Conservation (phyloP, 495 filamentous ascomycete genomes). For the Penicillium verhagenii region DNA sequence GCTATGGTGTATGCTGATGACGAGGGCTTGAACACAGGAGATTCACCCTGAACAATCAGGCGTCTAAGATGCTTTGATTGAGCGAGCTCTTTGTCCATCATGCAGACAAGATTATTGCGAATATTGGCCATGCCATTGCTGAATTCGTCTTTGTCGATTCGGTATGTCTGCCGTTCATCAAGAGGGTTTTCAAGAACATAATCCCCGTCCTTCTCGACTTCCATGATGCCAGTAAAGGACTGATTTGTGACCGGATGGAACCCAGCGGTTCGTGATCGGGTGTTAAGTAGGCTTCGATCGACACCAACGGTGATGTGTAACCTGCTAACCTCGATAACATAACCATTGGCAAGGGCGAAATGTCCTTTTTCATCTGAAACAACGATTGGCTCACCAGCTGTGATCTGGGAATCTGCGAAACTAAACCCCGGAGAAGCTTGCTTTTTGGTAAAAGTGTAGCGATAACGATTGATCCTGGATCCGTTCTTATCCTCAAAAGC, state of each 20-base stretch:
- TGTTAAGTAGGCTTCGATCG: constrained; percentile 83
- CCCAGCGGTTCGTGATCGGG: constrained; percentile 66
- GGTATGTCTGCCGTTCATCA: constrained; percentile 67
- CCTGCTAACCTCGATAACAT: constrained; percentile 71
- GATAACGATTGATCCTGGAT: constrained; percentile 84
- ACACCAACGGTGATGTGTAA: constrained; percentile 80
- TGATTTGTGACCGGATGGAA: constrained; percentile 79
- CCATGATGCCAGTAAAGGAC: constrained; percentile 88
- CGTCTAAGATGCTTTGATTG: constrained; percentile 71
- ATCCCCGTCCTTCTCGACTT: constrained; percentile 59
- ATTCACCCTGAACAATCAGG: constrained; percentile 69
- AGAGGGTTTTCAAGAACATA: constrained; percentile 45
- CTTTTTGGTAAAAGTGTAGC: constrained; percentile 76
- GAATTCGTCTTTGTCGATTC: constrained; percentile 96
- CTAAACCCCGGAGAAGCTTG: constrained; percentile 59
- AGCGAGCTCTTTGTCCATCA: constrained; percentile 79
- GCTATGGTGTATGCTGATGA: constrained; percentile 58
- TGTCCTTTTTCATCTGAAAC: constrained; percentile 95
- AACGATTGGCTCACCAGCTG: constrained; percentile 85
- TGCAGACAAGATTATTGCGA: constrained; percentile 85
- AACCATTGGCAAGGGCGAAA: constrained; percentile 90
- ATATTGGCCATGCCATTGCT: constrained; percentile 95
- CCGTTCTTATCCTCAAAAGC: constrained; percentile 62
- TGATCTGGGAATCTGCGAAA: constrained; percentile 89
- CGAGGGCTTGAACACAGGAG: constrained; percentile 69